Evolutionary conservation across 352 stramenopile genomes (phyloP), one percentile per base, ranked within the genome.

Genomic region (Globisporangium takayamanum): DNA sequence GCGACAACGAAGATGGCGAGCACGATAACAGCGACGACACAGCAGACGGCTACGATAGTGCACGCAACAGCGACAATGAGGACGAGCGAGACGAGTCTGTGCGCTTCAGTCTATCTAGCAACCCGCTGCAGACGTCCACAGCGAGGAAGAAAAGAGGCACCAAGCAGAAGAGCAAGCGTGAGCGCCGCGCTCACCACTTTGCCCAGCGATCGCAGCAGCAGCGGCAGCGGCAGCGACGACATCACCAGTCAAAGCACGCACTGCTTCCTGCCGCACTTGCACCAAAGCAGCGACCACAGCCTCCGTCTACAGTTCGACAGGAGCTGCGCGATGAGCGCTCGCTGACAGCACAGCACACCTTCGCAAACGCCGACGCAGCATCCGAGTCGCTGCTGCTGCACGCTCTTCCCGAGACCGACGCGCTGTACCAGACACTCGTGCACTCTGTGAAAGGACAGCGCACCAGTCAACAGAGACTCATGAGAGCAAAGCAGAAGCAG

Each of bases 41-140:
- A 22, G 11, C 44, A 33, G 28, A 5, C 1, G 28, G 28, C 28
- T 6, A 33, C 5, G 28, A 5, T 6, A 20, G 42, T 25, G 42
- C 16, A 18, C 50, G 20, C 8, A 41, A 6, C 16, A 46, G 41
- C 25, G 41, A 42, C 22, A 25, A 11, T 8, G 30, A 39, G 14
- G 60, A 63, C 15, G 59, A 63, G 44, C 60, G 54, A 33, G 55
- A 57, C 3, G 50, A 55, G 30, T 49, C 51, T 3, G n/a, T 50
- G 18, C 26, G 20, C 45, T 67, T 60, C n/a, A 67, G 56, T 33
- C 46, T 67, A 6, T 59, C 61, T 26, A 26, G 12, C 7, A 26
- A 8, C 18, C 8, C 18, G 11, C 20, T 5, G 44, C 20, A 49
- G 16, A 10, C n/a, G 11, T 11, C 5, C n/a, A 6, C 4, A 28